Evolutionary conservation across 371 early-diverging fungal genomes (phyloP), one percentile per base, ranked within the genome.

Genomic region (Apophysomyces trapeziformis): DNA sequence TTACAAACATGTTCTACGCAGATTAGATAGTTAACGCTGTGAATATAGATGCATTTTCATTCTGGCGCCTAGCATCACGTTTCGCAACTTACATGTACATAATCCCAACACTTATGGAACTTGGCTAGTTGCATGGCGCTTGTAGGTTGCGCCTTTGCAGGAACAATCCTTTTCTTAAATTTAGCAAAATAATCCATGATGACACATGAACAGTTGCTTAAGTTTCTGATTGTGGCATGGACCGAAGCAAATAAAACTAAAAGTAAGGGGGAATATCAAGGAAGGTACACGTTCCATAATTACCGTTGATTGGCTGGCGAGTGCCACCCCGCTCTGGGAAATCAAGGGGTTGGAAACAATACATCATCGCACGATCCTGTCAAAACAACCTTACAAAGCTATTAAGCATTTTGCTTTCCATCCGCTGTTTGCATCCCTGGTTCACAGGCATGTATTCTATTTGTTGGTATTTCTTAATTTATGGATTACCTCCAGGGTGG

Each of bases 81-180:
- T 12, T 44, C 35, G 12, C 37, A 54, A 66, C 75, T 81, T 87
- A 89, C 91, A 73, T 88, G 88, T 37, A 87, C 77, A 44, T 85
- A 81, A 12, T 85, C 85, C 94, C 94, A 94, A 21, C 88, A 89
- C 63, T 89, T 88, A 70, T 90, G 87, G 67, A 94, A 93, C 63
- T 87, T 88, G 18, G 85, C 87, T 57, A 91, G 77, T 59, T 90
- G 92, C 77, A 87, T 84, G 21, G 89, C 84, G 44, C 83, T 78
- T 21, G 85, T 87, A 9, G 91, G 83, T 62, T 85, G 87, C 8
- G 77, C 75, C 77, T 86, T 89, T 13, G 89, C 88, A 58, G 88
- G 79, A 4, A 84, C 84, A 41, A 91, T 84, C 64, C 86, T 79
- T 64, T 87, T 83, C 68, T 84, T 90, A 61, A 89, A 84, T 57